Conservation (phyloP, 495 filamentous ascomycete genomes). For the Glonium stellatum region DNA sequence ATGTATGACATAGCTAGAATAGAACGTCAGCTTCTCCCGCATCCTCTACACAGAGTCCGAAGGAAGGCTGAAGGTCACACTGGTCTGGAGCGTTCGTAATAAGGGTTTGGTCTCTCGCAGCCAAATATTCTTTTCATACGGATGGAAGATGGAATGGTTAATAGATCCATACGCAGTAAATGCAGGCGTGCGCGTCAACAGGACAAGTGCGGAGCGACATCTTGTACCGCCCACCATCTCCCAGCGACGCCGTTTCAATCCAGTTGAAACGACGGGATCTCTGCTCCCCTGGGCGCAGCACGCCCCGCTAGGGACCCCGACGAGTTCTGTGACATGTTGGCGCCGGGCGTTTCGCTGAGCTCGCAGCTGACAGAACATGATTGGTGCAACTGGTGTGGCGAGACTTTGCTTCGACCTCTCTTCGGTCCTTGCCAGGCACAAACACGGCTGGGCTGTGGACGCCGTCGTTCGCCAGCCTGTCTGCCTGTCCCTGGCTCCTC, state of each 20-base stretch:
- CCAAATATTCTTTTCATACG: no score
- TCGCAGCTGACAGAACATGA: background rate
- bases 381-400: background rate
- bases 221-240: background rate
- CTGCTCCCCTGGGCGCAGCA: background rate
- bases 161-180: background rate
- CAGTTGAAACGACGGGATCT: background rate
- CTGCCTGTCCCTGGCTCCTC: slow-evolving; percentile 13
- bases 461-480: slow-evolving; percentile 2
- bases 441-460: background rate
- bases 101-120: no score
- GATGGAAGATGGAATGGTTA: no score
- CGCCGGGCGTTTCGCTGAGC: background rate
- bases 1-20: no score
- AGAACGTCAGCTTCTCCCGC: no score
- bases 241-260: background rate
- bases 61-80: no score
- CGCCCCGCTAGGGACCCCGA: background rate
- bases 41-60: no score
- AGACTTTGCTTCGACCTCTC: slow-evolving; percentile 1
- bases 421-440: background rate
- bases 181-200: background rate
- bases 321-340: slow-evolving; percentile 3
- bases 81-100: no score
- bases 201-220: background rate